Percentiles rank a stretch among this genome's conserved stretches.
phyloP scores from a whole-genome alignment of 352 stramenopile species.

The Pilasporangium apinafurcum region DNA sequence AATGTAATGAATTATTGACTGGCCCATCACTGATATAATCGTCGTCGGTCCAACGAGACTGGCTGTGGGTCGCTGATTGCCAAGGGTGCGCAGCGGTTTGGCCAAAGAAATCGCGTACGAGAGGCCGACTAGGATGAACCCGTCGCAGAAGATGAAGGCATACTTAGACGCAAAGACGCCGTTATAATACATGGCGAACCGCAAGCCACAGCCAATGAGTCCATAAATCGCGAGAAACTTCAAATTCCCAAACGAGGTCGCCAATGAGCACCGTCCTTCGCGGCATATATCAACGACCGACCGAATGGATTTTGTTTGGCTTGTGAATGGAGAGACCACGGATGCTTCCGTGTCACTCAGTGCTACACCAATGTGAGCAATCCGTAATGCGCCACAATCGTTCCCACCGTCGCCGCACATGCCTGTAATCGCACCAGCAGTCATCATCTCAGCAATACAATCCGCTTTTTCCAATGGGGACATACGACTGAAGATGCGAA shows the following conservation, averaged over 20 bases:
- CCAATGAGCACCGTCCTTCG: constrained; percentile 82
- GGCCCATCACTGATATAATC: constrained; percentile 27
- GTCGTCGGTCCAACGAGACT: constrained; percentile 48
- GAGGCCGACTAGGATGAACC: constrained; percentile 50
- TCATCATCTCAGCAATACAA: constrained; percentile 35
- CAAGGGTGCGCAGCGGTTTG: constrained; percentile 38
- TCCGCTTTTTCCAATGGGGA: constrained; percentile 31
- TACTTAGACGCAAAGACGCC: constrained; percentile 63
- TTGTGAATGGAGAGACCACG: constrained; percentile 85
- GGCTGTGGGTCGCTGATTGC: constrained; percentile 35
- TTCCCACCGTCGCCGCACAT: constrained; percentile 71
- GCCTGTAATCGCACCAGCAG: constrained; percentile 24
- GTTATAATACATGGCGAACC: constrained; percentile 70
- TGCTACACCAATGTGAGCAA: constrained; percentile 73
- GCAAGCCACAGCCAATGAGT: constrained; percentile 54
- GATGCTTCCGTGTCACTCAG: constrained; percentile 70
- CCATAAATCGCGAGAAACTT: constrained; percentile 90
- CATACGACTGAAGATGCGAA: constrained; percentile 51
- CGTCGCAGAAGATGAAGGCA: constrained; percentile 67
- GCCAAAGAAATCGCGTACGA: constrained; percentile 71
- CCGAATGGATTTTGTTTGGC: constrained; percentile 60
- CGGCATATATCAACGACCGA: constrained; percentile 79
- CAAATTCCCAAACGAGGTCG: constrained; percentile 78
- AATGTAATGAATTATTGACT: constrained; percentile 37
- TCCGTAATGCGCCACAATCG: constrained; percentile 72